Conservation (phyloP, 1,284 basidiomycete species). For the Sporisorium graminicola region DNA sequence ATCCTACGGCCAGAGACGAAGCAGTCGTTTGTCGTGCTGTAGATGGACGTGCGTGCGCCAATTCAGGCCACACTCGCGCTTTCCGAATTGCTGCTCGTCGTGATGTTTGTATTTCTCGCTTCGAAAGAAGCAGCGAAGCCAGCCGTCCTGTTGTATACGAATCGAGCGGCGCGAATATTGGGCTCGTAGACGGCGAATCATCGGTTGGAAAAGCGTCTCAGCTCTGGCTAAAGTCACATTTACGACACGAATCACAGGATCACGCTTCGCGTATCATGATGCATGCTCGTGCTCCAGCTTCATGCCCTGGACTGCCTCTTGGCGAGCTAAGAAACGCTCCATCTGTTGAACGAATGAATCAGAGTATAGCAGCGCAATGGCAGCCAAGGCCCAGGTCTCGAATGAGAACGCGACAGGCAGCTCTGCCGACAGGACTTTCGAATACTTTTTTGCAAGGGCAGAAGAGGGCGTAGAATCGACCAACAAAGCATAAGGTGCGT, state of each 20-base stretch:
- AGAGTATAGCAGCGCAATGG: not conserved
- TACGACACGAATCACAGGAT: constrained; percentile 33
- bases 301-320: not conserved
- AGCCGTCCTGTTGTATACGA: not conserved
- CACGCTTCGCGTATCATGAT: constrained; percentile 8
- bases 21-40: not conserved
- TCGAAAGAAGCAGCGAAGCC: not conserved
- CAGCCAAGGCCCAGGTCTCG: not conserved
- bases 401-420: no score
- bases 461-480: constrained; percentile 28
- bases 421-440: not conserved
- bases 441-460: not conserved
- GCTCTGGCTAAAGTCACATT: constrained; percentile 12
- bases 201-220: not conserved
- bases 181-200: not conserved
- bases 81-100: constrained; percentile 3
- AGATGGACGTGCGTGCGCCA: not conserved
- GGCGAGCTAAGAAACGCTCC: not conserved
- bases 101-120: constrained; percentile 16
- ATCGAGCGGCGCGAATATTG: not conserved
- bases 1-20: no score
- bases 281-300: constrained; percentile 7
- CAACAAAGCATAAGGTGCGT: constrained; percentile 45
- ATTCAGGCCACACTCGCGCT: constrained; percentile 6
- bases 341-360: not conserved